These are phyloP conservation scores for Peniophora sp. DNA, from an alignment of 1,284 basidiomycete species.

Conservation along the genomic window DNA sequence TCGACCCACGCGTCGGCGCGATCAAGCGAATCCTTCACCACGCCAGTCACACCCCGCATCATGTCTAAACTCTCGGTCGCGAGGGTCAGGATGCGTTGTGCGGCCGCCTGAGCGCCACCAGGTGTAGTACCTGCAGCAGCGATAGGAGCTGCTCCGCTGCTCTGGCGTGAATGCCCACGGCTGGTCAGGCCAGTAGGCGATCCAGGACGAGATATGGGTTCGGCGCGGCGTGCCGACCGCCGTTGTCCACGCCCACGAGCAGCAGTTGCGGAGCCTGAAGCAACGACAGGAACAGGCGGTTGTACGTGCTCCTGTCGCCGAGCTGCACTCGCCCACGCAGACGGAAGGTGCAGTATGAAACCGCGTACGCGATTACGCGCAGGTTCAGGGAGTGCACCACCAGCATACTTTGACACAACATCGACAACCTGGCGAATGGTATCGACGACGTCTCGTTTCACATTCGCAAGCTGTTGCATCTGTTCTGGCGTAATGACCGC, in stretches of 20 bases:
- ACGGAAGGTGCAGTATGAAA: conserved; percentile 77
- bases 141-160: conserved; percentile 9
- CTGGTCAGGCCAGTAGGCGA: conserved; percentile 21
- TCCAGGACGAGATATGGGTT: conserved; percentile 22
- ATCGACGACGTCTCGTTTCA: conserved; percentile 76
- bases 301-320: conserved; percentile 11
- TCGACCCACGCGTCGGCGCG: conserved; percentile 87
- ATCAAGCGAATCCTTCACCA: conserved; percentile 84
- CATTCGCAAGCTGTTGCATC: conserved; percentile 60
- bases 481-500: conserved; percentile 40
- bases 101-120: conserved; percentile 32
- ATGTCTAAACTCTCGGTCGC: conserved; percentile 90
- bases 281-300: conserved; percentile 6
- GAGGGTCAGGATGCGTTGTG: conserved; percentile 75
- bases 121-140: conserved; percentile 2
- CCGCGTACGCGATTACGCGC: conserved; percentile 71
- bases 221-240: conserved; percentile 21
- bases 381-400: conserved; percentile 77
- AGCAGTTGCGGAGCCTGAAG: conserved; percentile 7
- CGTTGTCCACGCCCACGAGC: conserved; percentile 14
- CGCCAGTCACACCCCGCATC: conserved; percentile 79
- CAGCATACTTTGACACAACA: conserved; percentile 82
- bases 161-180: conserved; percentile 20
- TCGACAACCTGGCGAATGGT: conserved; percentile 87
- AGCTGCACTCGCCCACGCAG: conserved; percentile 58